phyloP scores from a whole-genome alignment of 768 basidiomycete species.

The Lentinus tigrinus region DNA sequence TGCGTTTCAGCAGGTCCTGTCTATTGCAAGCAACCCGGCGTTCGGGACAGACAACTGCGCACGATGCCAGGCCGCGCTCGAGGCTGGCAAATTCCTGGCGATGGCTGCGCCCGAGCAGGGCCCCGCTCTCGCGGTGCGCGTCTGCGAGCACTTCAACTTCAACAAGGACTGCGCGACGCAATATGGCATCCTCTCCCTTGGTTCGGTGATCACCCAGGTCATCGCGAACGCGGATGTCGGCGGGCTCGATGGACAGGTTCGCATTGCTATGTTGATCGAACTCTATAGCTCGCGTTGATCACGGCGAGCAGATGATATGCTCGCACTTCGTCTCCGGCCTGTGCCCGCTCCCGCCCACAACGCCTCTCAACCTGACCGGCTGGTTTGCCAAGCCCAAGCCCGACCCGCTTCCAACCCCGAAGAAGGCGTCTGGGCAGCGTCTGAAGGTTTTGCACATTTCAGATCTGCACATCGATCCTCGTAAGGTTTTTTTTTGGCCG shows the following conservation, averaged over 20 bases:
- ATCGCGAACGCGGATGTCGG: conserved; percentile 68
- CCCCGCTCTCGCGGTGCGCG: conserved; percentile 50
- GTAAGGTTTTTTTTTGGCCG: conserved; percentile 34
- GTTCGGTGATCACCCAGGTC: conserved; percentile 69
- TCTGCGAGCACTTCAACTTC: conserved; percentile 64
- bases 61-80: conserved; percentile 58
- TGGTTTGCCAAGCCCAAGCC: conserved; percentile 84
- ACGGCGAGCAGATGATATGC: conserved; percentile 5
- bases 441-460: conserved; percentile 77
- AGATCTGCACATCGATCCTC: conserved; percentile 74
- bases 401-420: conserved; percentile 56
- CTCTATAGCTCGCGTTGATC: not conserved
- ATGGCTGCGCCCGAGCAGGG: conserved; percentile 62
- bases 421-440: conserved; percentile 58
- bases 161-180: conserved; percentile 43
- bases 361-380: conserved; percentile 57
- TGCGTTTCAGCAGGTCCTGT: conserved; percentile 56
- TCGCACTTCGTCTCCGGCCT: conserved; percentile 42
- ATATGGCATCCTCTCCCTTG: conserved; percentile 48
- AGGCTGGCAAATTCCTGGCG: conserved; percentile 64
- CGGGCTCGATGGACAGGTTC: conserved; percentile 72
- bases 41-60: conserved; percentile 57
- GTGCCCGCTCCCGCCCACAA: conserved; percentile 57
- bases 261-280: not conserved
- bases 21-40: conserved; percentile 51